A percentile compares a stretch with the other conserved stretches of the same genome.
Conservation (phyloP, 2,329 filamentous ascomycete species). For the Daldinia sp. region DNA sequence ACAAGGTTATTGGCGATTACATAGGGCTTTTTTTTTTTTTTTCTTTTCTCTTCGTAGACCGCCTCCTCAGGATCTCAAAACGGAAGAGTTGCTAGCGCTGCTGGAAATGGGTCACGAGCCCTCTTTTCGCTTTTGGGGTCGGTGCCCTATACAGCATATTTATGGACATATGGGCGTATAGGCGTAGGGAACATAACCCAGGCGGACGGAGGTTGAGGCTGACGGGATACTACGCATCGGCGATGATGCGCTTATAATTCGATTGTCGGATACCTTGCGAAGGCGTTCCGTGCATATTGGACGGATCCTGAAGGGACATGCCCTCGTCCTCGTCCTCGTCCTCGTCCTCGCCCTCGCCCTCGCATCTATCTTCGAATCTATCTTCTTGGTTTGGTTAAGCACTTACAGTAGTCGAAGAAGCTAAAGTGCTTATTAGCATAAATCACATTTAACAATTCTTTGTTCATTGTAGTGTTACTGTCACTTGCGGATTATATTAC, state of each 20-base stretch:
- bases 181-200: background rate
- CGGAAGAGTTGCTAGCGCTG: background rate
- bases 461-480: background rate
- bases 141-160: slow-evolving; percentile 4
- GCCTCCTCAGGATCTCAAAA: slow-evolving; percentile 4
- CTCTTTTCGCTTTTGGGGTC: slow-evolving; percentile 10
- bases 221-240: slow-evolving; percentile 21
- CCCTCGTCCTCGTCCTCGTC: background rate
- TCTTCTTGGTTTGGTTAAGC: too few species aligned
- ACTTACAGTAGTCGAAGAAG: too few species aligned
- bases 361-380: too few species aligned
- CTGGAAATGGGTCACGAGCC: slow-evolving; percentile 26
- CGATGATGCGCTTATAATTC: slow-evolving; percentile 34
- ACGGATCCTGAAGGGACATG: slow-evolving; percentile 12
- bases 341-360: too few species aligned
- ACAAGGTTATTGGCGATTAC: slow-evolving; percentile 9
- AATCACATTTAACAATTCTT: background rate
- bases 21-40: background rate
- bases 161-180: background rate
- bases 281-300: slow-evolving; percentile 15
- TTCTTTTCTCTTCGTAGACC: slow-evolving; percentile 16
- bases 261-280: slow-evolving; percentile 33
- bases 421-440: slow-evolving; percentile 21
- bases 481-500: too few species aligned
- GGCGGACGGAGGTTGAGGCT: slow-evolving; percentile 10